Conservation (phyloP, 345 rosid species). For the Citrus trifoliata region DNA sequence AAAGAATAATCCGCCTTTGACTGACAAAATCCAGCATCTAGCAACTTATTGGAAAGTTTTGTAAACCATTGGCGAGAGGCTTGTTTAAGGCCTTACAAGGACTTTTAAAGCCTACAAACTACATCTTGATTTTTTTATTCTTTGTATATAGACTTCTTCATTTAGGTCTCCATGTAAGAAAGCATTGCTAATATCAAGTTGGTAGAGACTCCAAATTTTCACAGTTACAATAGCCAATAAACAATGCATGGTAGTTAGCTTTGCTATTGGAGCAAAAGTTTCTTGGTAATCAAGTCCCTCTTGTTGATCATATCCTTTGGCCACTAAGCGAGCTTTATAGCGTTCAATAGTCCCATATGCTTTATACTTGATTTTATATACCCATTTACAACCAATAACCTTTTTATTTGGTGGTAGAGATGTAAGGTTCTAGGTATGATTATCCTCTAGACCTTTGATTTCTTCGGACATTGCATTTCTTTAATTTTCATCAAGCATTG, state of each 20-base stretch:
- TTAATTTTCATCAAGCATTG: too few species aligned
- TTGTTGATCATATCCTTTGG: background rate
- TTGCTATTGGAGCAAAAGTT: background rate
- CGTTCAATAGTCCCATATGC: background rate
- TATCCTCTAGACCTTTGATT: too few species aligned
- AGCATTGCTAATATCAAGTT: background rate
- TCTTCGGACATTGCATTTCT: too few species aligned
- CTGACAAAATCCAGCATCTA: too few species aligned
- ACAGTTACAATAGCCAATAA: background rate
- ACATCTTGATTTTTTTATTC: background rate
- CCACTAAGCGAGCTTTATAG: background rate
- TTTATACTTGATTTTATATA: background rate
- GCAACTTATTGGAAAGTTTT: background rate
- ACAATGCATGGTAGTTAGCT: background rate
- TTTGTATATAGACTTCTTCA: background rate
- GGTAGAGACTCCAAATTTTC: background rate
- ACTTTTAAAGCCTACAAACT: background rate
- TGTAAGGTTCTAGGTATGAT: too few species aligned
- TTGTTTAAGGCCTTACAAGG: background rate
- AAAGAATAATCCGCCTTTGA: too few species aligned
- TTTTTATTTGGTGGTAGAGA: too few species aligned
- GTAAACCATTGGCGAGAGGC: background rate
- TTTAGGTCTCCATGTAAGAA: background rate
- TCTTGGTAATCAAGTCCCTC: background rate
- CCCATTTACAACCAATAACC: too few species aligned